Percentiles rank a stretch among this genome's conserved stretches.
phyloP scores from a whole-genome alignment of 441 rosid genomes.

The Mallotus repandus region DNA sequence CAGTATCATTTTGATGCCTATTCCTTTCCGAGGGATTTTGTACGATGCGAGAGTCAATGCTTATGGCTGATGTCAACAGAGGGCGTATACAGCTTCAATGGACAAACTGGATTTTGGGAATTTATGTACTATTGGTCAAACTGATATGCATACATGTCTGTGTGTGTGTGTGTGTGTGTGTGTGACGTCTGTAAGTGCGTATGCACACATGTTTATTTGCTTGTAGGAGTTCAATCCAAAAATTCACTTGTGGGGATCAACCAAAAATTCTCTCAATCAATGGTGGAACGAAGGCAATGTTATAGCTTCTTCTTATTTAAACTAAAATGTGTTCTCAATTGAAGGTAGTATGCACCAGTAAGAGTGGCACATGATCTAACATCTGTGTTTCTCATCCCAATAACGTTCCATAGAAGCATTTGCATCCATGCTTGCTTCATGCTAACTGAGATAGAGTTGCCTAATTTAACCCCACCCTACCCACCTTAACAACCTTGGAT shows the following conservation, averaged over 20 bases:
- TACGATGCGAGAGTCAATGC: conserved; percentile 35
- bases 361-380: background rate
- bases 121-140: conserved; percentile 42
- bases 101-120: conserved; percentile 55
- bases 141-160: background rate
- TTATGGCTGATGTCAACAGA: conserved; percentile 44
- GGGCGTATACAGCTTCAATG: conserved; percentile 44
- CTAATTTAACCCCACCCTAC: background rate
- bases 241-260: background rate
- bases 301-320: background rate
- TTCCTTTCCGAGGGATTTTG: conserved; percentile 33
- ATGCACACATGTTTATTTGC: background rate
- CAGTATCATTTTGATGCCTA: conserved; percentile 43
- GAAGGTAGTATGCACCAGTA: background rate
- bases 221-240: background rate
- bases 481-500: background rate
- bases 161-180: no score
- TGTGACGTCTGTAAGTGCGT: no score
- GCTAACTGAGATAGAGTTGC: background rate
- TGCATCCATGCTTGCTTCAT: background rate
- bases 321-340: background rate
- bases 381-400: background rate
- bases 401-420: background rate
- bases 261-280: background rate
- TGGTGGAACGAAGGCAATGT: background rate